Percentiles rank a stretch among this genome's conserved stretches.
Evolutionary conservation across 345 rosid genomes (phyloP).

Genomic region (Fremontodendron californicum): DNA sequence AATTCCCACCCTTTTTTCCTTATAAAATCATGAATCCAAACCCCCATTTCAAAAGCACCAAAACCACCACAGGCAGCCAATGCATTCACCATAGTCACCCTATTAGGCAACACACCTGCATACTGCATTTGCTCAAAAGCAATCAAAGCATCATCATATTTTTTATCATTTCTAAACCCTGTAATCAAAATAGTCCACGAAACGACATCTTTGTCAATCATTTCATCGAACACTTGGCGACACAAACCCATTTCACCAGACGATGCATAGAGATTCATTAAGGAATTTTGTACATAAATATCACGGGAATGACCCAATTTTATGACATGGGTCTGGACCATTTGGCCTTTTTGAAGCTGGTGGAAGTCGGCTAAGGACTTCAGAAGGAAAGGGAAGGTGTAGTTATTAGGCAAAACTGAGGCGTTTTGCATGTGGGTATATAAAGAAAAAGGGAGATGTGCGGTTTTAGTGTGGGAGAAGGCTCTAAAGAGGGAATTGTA

Average conservation of each 20-base stretch:
- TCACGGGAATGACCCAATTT: slow-evolving; percentile 40
- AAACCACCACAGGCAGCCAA: slow-evolving; percentile 41
- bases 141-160: slow-evolving; percentile 13
- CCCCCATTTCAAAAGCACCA: slow-evolving; percentile 49
- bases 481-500: slow-evolving; percentile 50
- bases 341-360: slow-evolving; percentile 29
- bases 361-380: slow-evolving; percentile 46
- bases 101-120: not conserved
- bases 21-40: slow-evolving; percentile 51
- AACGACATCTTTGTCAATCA: not conserved
- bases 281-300: slow-evolving; percentile 42
- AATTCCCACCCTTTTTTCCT: slow-evolving; percentile 45
- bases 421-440: slow-evolving; percentile 37
- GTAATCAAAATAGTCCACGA: slow-evolving; percentile 4
- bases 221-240: slow-evolving; percentile 1
- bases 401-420: slow-evolving; percentile 37
- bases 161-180: slow-evolving; percentile 13
- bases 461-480: slow-evolving; percentile 39
- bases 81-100: slow-evolving; percentile 56
- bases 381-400: slow-evolving; percentile 53
- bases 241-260: slow-evolving; percentile 4
- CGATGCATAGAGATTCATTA: not conserved
- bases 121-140: slow-evolving; percentile 6
- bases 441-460: slow-evolving; percentile 32
- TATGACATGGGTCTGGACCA: slow-evolving; percentile 43